phyloP scores from a whole-genome alignment of 257 asterid species.

The Rubia yunnanensis region DNA sequence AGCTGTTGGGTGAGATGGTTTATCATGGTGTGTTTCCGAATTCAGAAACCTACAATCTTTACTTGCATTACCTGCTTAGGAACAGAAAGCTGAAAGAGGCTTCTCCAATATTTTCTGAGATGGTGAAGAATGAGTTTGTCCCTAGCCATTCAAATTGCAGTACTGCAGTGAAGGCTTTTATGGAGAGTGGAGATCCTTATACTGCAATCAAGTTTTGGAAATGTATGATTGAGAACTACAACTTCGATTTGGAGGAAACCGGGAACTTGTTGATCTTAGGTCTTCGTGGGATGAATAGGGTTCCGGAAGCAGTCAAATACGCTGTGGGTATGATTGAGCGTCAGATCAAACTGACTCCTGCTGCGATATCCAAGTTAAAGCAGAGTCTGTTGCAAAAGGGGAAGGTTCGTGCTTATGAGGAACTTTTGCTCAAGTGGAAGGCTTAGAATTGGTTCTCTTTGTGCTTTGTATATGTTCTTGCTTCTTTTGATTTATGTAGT shows the following conservation, averaged over 20 bases:
- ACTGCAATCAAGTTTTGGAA: conserved; percentile 57
- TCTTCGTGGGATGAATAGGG: conserved; percentile 39
- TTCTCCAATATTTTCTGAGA: conserved; percentile 47
- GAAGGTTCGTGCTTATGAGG: conserved; percentile 40
- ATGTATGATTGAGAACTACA: conserved; percentile 47
- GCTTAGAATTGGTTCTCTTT: conserved; percentile 14
- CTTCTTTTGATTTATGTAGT: not conserved
- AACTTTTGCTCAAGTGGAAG: conserved; percentile 61
- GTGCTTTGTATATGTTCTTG: not conserved
- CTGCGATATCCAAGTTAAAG: conserved; percentile 57
- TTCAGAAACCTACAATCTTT: conserved; percentile 44
- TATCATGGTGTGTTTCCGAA: conserved; percentile 55
- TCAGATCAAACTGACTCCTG: conserved; percentile 45
- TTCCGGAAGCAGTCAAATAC: conserved; percentile 63
- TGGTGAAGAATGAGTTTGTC: conserved; percentile 64
- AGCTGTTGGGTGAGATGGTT: conserved; percentile 53
- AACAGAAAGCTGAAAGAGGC: conserved; percentile 42
- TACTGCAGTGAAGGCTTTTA: conserved; percentile 32
- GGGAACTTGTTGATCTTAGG: conserved; percentile 51
- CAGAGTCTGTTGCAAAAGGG: conserved; percentile 43
- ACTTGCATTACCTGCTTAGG: conserved; percentile 45
- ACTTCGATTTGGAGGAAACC: conserved; percentile 57
- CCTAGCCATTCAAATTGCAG: conserved; percentile 46
- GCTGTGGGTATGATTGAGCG: conserved; percentile 65
- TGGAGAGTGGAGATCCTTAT: conserved; percentile 39